These are phyloP conservation scores for Aspergillus sojae DNA, from an alignment of 2,329 filamentous ascomycete genomes.

Conservation along the genomic window DNA sequence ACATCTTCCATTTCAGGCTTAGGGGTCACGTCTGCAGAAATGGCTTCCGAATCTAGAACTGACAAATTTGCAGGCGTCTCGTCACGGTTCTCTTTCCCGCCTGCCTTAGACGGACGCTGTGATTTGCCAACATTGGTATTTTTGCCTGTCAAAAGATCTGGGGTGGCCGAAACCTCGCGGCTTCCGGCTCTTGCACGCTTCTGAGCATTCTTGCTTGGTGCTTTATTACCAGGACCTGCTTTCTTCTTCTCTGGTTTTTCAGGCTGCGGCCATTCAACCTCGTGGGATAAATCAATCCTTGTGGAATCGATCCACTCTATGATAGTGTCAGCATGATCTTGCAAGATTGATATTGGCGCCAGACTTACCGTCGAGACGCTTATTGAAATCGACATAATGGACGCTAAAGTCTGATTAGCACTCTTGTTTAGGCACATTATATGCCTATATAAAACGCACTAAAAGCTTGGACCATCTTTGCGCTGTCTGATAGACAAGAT, in stretches of 20 bases:
- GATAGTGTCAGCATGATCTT: background rate
- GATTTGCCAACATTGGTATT: constrained; percentile 51
- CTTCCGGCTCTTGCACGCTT: constrained; percentile 55
- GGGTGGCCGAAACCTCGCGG: constrained; percentile 60
- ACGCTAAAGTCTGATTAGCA: constrained; percentile 54
- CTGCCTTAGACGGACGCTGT: constrained; percentile 57
- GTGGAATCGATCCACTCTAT: constrained; percentile 82
- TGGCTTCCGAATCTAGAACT: constrained; percentile 37
- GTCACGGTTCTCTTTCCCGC: constrained; percentile 62
- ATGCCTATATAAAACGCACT: constrained; percentile 48
- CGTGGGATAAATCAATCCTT: constrained; percentile 82
- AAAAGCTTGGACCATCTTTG: constrained; percentile 85
- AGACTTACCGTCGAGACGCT: constrained; percentile 63
- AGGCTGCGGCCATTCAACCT: constrained; percentile 94
- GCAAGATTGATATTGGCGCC: background rate
- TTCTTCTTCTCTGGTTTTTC: constrained; percentile 89
- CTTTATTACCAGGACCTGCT: constrained; percentile 58
- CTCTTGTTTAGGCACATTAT: background rate
- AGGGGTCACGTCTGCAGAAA: constrained; percentile 44
- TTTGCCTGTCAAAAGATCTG: constrained; percentile 53
- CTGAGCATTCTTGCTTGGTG: constrained; percentile 59
- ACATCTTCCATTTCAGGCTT: constrained; percentile 44
- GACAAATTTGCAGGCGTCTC: constrained; percentile 38
- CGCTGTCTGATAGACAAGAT: constrained; percentile 92
- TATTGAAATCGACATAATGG: constrained; percentile 98